Evolutionary conservation across 225 moss, liverwort and hornwort species (phyloP).

Genomic region (Anthoceros angustus): DNA sequence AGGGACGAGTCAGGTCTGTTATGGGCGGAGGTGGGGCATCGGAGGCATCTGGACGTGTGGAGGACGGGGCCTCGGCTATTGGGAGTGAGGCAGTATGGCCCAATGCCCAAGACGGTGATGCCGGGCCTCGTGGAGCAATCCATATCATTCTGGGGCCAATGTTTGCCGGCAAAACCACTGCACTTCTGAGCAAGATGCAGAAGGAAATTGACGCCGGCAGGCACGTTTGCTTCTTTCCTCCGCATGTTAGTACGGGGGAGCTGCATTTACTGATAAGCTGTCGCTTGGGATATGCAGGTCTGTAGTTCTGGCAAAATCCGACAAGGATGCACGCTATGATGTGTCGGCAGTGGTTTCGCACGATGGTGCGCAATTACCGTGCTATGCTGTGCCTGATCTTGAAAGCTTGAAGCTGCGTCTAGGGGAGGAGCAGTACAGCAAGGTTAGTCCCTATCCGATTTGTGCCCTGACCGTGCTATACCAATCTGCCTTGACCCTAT

Average conservation of each 20-base stretch:
- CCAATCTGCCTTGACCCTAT: background rate
- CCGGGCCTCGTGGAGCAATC: conserved; percentile 27
- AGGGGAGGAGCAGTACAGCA: conserved; percentile 51
- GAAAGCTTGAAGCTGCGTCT: conserved; percentile 51
- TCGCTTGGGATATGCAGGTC: conserved; percentile 29
- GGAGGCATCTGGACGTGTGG: background rate
- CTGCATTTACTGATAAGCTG: conserved; percentile 4
- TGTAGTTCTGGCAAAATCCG: conserved; percentile 73
- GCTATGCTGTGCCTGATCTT: conserved; percentile 64
- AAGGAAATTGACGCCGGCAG: conserved; percentile 56
- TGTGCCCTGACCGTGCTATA: background rate
- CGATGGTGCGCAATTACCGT: conserved; percentile 73
- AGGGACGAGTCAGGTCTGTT: background rate
- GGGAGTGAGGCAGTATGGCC: background rate
- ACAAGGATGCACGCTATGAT: conserved; percentile 78
- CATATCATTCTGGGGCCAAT: conserved; percentile 77
- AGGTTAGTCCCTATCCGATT: conserved; percentile 22
- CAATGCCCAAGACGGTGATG: background rate
- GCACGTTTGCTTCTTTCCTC: conserved; percentile 7
- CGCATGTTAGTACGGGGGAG: background rate
- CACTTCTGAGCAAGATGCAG: conserved; percentile 46
- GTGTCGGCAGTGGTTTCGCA: conserved; percentile 75
- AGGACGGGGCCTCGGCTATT: background rate
- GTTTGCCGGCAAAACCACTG: conserved; percentile 88
- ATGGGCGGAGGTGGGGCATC: background rate